Conservation (phyloP, 1,139 yeast genomes). For the Williopsis jadinii region DNA sequence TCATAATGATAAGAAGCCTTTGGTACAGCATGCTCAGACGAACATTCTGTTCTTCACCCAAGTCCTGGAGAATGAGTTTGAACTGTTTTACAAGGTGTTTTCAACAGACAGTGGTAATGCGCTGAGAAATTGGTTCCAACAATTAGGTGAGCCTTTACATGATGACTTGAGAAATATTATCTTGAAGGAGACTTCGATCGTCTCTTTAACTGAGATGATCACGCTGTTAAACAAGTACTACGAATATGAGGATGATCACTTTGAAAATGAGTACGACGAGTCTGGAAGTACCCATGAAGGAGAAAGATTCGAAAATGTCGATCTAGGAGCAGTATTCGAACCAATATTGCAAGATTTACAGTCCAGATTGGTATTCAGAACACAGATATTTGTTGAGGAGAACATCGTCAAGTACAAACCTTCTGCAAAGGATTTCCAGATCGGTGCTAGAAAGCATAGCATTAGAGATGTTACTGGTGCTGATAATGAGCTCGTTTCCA, state of each 20-base stretch:
- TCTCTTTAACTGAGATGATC: constrained; percentile 66
- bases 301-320: constrained; percentile 25
- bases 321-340: constrained; percentile 54
- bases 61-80: constrained; percentile 54
- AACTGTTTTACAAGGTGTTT: constrained; percentile 51
- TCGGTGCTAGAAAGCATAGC: constrained; percentile 38
- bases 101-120: constrained; percentile 21
- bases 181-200: constrained; percentile 61
- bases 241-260: constrained; percentile 44
- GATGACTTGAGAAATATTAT: constrained; percentile 60
- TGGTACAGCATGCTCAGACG: constrained; percentile 54
- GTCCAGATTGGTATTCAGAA: constrained; percentile 69
- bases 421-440: constrained; percentile 55
- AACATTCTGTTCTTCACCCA: constrained; percentile 52
- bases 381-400: constrained; percentile 64
- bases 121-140: constrained; percentile 45
- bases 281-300: not conserved
- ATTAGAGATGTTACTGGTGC: constrained; percentile 5
- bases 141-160: constrained; percentile 68
- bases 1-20: constrained; percentile 19
- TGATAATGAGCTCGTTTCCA: constrained; percentile 17
- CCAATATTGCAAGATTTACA: constrained; percentile 76
- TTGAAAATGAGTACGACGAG: not conserved
- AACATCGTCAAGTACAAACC: constrained; percentile 64
- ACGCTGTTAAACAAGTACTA: constrained; percentile 62